These are phyloP conservation scores for Leishmania gerbilli DNA, from an alignment of 208 protist genomes.

Conservation along the genomic window DNA sequence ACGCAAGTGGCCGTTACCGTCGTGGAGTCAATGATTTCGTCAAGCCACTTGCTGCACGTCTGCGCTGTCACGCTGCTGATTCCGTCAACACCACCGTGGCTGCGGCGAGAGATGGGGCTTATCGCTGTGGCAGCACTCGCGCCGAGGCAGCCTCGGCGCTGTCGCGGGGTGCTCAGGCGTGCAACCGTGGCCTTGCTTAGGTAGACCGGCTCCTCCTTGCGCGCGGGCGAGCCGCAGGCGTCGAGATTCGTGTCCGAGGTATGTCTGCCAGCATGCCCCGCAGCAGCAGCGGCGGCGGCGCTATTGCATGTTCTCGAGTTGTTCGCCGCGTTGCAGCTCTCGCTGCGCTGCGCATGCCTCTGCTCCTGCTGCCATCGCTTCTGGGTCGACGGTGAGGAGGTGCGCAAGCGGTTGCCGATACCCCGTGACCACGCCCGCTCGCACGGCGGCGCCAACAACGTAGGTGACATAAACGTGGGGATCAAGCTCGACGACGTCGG, in stretches of 20 bases:
- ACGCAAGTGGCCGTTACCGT: constrained; percentile 27
- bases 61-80: constrained; percentile 19
- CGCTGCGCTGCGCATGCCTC: background rate
- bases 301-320: background rate
- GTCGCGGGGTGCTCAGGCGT: constrained; percentile 27
- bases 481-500: background rate
- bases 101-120: constrained; percentile 16
- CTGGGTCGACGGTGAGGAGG: background rate
- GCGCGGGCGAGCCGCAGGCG: constrained; percentile 8
- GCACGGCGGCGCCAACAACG: background rate
- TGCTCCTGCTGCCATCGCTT: background rate
- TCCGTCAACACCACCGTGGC: constrained; percentile 1
- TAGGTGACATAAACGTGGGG: background rate
- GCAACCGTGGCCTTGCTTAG: constrained; percentile 30
- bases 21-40: constrained; percentile 37
- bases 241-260: constrained; percentile 9
- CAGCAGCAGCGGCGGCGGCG: background rate
- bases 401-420: background rate
- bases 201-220: constrained; percentile 17
- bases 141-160: constrained; percentile 3
- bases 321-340: constrained; percentile 6
- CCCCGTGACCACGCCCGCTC: background rate
- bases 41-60: constrained; percentile 28
- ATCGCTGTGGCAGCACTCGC: background rate
- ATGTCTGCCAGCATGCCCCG: background rate